Evolutionary conservation across 2,329 filamentous ascomycete genomes (phyloP), one percentile per base, ranked within the genome.

Genomic region (Colletotrichum lini): DNA sequence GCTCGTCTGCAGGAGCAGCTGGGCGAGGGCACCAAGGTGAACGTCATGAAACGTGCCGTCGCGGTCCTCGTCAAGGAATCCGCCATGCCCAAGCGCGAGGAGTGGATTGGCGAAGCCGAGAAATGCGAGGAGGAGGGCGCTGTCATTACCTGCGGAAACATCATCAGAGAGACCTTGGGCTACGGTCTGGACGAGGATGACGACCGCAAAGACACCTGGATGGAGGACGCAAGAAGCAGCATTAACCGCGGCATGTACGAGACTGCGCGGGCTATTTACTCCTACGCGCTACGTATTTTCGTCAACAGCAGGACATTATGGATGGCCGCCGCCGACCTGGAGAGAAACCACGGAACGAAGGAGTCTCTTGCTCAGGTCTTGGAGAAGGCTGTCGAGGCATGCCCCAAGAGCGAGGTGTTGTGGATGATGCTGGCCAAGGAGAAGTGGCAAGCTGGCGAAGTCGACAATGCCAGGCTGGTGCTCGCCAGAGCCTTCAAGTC

Each of bases 351-450:
- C 78, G 96, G 96, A 42, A 92, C 89, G 7, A 94, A 92, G 77
- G 94, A 97, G 73, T 91, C 92, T 18, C 85, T 98, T 2, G 95
- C 94, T 87, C 90, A 93, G 73, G 88, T 98, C 0, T 88, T 99
- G 4, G 95, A 98, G 80, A 97, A 97, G 80, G 95, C 95, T 0
- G 95, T 98, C 42, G 96, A 97, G 79, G 94, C 95, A 9, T 98
- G 96, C 76, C 96, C 96, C 1, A 93, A 94, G 74, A 95, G 93
- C 75, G 95, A 98, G 81, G 92, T 95, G 23, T 84, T 99, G 23
- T 99, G 96, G 96, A 92, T 99, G 88, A 93, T 97, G 86, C 91
- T 98, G 64, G 96, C 96, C 45, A 94, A 96, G 82, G 96, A 98
- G 84, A 97, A 95, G 79, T 96, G 94, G 94, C 90, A 96, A 78